Base-by-base conservation (phyloP, 768 basidiomycete genomes). In the Ephemerocybe angulata region DNA sequence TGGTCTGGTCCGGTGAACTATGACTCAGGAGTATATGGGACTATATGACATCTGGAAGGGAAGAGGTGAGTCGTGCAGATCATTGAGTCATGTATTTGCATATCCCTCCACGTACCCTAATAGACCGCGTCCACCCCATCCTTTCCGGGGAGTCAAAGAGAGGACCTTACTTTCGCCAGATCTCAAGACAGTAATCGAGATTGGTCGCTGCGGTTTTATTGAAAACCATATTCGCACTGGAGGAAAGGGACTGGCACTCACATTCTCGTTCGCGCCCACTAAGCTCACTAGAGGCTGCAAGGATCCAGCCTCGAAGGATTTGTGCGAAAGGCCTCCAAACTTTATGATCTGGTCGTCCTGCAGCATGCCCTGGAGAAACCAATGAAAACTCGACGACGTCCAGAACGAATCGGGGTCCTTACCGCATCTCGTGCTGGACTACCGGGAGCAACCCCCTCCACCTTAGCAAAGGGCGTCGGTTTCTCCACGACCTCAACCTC, bases 401-500 rank as follows among this genome's bases (percentile, higher is more conserved):
- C 33, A 42, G 22, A 51, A 24, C 49, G 27, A 35, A n/a, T 21
- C 12, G 21, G 55, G 33, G 3, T 10, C 66, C 69, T 47, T 51
- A 97, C 95, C 46, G 95, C 90, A 60, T 84, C 75, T 8, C 84
- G 81, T 31, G 95, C 93, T 4, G 95, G 95, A 68, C 92, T 90
- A 1, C 74, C 78, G 1, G 87, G 85, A 1, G 90, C 85, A 27
- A 97, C 87, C 3, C 79, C 83, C 57, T 95, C 85, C 6, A 97
- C 89, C 65, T 75, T 86, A 0, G 93, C 93, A 65, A 96, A 92
- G 1, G 91, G 83, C 41, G 61, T 64, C 43, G 58, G 58, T 10
- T 62, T 38, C 13, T 33, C 56, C 19, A 50, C 56, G 15, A 52
- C 52, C 33, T 60, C 55, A 8, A 31, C 33, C 15, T 38, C 25